Base-by-base conservation (phyloP, 139 green algal genomes). In the Auxenochlorella pyrenoidosa region DNA sequence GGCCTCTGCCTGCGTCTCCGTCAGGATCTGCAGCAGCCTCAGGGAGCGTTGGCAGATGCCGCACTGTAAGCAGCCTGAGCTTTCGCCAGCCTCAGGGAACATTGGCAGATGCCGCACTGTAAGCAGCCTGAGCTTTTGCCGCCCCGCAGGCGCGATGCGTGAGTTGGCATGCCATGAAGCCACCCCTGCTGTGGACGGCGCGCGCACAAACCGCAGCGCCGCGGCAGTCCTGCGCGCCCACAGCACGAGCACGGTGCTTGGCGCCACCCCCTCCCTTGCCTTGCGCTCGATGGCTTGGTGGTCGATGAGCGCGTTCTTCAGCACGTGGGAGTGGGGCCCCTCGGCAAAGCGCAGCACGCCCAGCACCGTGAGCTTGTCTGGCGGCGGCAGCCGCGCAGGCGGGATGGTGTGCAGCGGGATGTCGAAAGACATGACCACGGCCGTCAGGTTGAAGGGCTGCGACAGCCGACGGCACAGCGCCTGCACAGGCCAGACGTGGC, bases 381-480 rank as follows among this genome's bases (percentile, higher is more conserved):
- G 36, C 2, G 84, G 79, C 18, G 40, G 88, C 70, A 59, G 85
- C 21, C 63, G 22, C 8, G 21, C 22, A 2, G 47, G 54, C 40
- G 88, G 85, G 38, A 94, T 91, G 65, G 22, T 54, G 86, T 93
- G 89, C 65, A 65, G 60, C 41, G 89, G 84, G 22, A 77, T n/a
- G 40, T 84, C 75, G 43, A 89, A 91, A 24, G 43, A 76, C 54
- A 80, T 77, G 32, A 93, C 59, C 2, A 59, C 84, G 19, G 88
- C 65, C 47, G 60, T 60, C 26, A 82, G 78, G 2, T 77, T 5
- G 12, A 26, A 28, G 1, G n/a, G 58, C 79, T 85, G 80, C 26
- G 44, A 16, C 80, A 85, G 60, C 80, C 47, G 38, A 3, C 15
- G 18, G 28, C 60, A 16, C 80, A 85, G 60, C 0, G 26, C 16